Evolutionary conservation across 2,329 filamentous ascomycete species (phyloP).

Genomic region (Zasmidium cellare): DNA sequence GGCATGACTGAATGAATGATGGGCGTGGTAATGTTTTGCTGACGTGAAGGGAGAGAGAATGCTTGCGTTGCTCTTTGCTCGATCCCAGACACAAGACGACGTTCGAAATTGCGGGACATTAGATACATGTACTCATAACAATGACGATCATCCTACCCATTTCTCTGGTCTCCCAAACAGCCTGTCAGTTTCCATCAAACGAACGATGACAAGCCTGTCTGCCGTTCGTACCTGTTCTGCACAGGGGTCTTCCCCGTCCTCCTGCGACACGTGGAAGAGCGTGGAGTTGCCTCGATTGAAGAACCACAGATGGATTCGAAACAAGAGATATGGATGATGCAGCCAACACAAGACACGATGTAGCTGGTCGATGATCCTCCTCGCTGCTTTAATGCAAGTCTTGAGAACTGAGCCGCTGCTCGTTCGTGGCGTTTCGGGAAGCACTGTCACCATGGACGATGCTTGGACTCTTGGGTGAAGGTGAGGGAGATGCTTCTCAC

Average conservation of each 20-base stretch:
- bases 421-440: not conserved
- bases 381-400: no score
- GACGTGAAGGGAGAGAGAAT: not conserved
- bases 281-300: not conserved
- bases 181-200: no score
- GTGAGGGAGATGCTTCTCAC: not conserved
- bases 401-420: not conserved
- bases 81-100: not conserved
- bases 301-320: not conserved
- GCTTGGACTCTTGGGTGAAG: not conserved
- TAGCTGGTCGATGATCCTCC: not conserved
- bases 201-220: not conserved
- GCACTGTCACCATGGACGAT: not conserved
- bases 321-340: not conserved
- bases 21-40: not conserved
- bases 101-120: not conserved
- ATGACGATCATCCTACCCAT: no score
- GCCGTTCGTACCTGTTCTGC: not conserved
- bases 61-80: no score
- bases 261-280: not conserved
- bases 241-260: not conserved
- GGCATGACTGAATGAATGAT: no score
- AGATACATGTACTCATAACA: no score
- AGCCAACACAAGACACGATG: not conserved
- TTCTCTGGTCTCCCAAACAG: no score